Conservation (phyloP, 129 eudicot genomes). For the Gnaphalium uliginosum region DNA sequence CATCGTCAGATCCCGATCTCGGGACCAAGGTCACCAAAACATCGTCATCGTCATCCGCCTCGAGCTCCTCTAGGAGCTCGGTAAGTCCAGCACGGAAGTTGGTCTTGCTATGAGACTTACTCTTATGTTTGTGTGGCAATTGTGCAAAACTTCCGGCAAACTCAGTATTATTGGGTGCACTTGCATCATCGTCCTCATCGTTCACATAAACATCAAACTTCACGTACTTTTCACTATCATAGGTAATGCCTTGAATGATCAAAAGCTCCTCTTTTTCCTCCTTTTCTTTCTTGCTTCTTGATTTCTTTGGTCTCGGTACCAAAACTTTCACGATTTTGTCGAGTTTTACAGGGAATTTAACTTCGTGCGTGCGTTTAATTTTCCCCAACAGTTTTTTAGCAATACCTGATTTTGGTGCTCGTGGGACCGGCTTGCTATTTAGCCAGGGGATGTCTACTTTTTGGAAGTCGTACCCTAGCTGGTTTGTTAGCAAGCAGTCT, state of each 20-base stretch:
- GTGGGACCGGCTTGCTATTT: neutral
- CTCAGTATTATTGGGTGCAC: neutral
- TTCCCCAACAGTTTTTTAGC: neutral
- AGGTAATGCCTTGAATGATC: neutral
- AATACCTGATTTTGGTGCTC: neutral
- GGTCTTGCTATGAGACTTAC: neutral
- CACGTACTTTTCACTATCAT: neutral
- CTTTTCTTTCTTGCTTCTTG: constrained; percentile 1
- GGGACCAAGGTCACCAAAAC: constrained; percentile 31
- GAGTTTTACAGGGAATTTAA: constrained; percentile 1
- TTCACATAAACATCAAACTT: constrained; percentile 15
- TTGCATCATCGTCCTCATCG: neutral
- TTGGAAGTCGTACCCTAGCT: neutral
- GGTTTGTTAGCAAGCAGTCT: neutral
- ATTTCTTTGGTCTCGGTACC: constrained; percentile 1
- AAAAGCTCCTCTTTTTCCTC: neutral
- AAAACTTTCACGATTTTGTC: constrained; percentile 4
- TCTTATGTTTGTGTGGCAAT: neutral
- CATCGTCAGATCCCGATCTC: constrained; percentile 1
- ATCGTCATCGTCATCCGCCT: constrained; percentile 32
- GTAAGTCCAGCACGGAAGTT: constrained; percentile 20
- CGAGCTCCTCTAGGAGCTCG: constrained; percentile 30
- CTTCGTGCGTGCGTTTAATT: neutral
- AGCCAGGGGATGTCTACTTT: neutral
- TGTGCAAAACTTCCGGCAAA: constrained; percentile 13